Evolutionary conservation across 805 yeast genomes (phyloP).

Genomic region (Diddensiella caesifluorescens): DNA sequence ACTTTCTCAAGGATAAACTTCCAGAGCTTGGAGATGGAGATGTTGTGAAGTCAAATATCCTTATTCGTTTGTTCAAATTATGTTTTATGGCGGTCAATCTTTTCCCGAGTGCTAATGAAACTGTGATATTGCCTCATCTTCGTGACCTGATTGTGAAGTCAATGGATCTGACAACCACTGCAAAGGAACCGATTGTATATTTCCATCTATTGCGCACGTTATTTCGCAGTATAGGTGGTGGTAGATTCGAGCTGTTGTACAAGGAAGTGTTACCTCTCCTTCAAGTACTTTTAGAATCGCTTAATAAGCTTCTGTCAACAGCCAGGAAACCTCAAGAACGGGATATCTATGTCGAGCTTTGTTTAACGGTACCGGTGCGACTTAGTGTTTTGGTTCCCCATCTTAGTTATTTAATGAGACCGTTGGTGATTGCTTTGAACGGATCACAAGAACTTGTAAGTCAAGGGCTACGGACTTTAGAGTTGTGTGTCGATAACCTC

Average conservation of each 20-base stretch:
- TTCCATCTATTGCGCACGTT: conserved; percentile 82
- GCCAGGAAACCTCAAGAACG: conserved; percentile 87
- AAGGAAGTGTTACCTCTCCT: conserved; percentile 88
- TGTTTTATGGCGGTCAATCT: conserved; percentile 94
- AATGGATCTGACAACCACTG: conserved; percentile 69
- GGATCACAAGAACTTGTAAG: conserved; percentile 88
- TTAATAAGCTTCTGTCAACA: conserved; percentile 74
- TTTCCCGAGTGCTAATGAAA: conserved; percentile 79
- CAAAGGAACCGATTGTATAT: conserved; percentile 87
- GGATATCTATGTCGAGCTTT: conserved; percentile 89
- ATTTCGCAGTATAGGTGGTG: conserved; percentile 94
- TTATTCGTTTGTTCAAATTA: conserved; percentile 81
- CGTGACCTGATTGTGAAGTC: conserved; percentile 78
- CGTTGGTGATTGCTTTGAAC: conserved; percentile 83
- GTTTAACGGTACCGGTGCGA: conserved; percentile 93
- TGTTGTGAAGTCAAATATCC: conserved; percentile 66
- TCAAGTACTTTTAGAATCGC: conserved; percentile 78
- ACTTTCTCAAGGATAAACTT: conserved; percentile 67
- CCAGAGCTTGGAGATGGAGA: conserved; percentile 78
- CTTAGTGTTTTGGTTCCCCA: conserved; percentile 92
- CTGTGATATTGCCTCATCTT: conserved; percentile 82
- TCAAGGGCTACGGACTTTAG: conserved; percentile 92
- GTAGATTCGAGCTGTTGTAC: conserved; percentile 87
- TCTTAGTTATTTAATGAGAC: conserved; percentile 79
- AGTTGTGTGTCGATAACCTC: conserved; percentile 89